Percentiles rank a stretch among this genome's conserved stretches.
phyloP scores from a whole-genome alignment of 345 rosid genomes.

The Populus ilicifolia region DNA sequence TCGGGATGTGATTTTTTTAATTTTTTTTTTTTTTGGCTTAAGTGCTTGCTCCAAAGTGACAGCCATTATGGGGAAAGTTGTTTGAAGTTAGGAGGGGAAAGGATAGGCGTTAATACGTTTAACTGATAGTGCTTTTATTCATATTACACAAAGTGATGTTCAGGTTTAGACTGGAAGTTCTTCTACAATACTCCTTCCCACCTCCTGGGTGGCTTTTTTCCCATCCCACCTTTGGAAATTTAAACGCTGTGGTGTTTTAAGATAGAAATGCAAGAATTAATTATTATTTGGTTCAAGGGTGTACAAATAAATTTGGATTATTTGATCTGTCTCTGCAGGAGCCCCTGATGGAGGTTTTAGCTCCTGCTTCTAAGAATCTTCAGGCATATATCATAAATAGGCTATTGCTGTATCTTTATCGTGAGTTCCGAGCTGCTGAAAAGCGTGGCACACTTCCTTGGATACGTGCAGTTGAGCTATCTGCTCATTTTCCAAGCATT shows the following conservation, averaged over 20 bases:
- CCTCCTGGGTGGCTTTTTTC: background rate
- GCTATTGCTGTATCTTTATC: constrained; percentile 73
- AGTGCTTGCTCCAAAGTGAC: background rate
- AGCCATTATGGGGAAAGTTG: background rate
- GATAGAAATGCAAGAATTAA: background rate
- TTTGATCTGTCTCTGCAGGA: constrained; percentile 47
- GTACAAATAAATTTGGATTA: background rate
- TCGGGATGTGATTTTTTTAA: background rate
- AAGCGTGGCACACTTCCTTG: constrained; percentile 54
- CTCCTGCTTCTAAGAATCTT: constrained; percentile 81
- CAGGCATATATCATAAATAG: constrained; percentile 67
- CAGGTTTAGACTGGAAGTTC: background rate
- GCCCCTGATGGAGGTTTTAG: constrained; percentile 88
- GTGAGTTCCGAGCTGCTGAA: constrained; percentile 61
- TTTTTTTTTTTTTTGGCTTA: too few species aligned
- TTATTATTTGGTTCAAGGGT: background rate
- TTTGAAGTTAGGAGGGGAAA: background rate
- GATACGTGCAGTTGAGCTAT: constrained; percentile 69
- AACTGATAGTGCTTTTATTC: background rate
- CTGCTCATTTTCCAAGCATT: constrained; percentile 56
- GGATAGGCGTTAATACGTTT: background rate
- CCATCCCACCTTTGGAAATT: background rate
- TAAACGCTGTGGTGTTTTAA: background rate
- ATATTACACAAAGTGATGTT: background rate
- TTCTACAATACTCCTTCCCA: background rate